A percentile compares a stretch with the other conserved stretches of the same genome.
phyloP scores from a whole-genome alignment of 2,329 filamentous ascomycete species.

The Thelonectria blattea region DNA sequence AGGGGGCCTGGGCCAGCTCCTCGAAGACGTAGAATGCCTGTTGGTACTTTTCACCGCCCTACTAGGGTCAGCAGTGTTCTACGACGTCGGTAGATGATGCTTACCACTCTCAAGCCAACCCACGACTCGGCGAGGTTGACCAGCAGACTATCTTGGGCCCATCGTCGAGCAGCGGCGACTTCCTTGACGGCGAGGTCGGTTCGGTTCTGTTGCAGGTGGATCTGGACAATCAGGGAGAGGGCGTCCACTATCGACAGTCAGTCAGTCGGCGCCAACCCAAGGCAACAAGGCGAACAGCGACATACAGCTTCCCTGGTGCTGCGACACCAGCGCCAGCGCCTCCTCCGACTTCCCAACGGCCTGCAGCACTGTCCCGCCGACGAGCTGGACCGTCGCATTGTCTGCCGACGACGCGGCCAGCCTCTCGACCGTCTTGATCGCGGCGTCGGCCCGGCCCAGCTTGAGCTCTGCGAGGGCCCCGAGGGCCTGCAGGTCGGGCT shows the following conservation, averaged over 20 bases:
- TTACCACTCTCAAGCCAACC: constrained; percentile 86
- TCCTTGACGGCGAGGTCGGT: constrained; percentile 91
- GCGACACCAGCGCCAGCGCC: constrained; percentile 77
- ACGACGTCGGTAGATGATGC: constrained; percentile 7
- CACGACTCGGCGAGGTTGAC: constrained; percentile 96
- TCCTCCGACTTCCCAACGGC: constrained; percentile 82
- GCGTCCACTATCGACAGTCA: constrained; percentile 71
- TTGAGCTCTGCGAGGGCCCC: constrained; percentile 74
- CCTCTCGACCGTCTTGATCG: constrained; percentile 67
- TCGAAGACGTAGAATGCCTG: constrained; percentile 98
- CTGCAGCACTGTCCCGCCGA: constrained; percentile 83
- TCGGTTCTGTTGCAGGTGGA: constrained; percentile 89
- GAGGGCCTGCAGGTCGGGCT: constrained; percentile 78
- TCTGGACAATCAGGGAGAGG: constrained; percentile 88
- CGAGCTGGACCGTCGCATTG: constrained; percentile 80
- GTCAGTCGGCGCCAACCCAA: constrained; percentile 30
- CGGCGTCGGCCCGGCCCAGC: constrained; percentile 65
- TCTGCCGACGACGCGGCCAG: constrained; percentile 72
- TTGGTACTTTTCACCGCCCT: constrained; percentile 96
- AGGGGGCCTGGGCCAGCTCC: constrained; percentile 87
- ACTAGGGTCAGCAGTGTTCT: constrained; percentile 36
- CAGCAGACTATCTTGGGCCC: constrained; percentile 92
- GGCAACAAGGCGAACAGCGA: constrained; percentile 30
- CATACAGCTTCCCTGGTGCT: constrained; percentile 87
- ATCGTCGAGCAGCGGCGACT: constrained; percentile 82